These are phyloP conservation scores for Penicillium nordicum DNA, from an alignment of 2,329 filamentous ascomycete genomes.

Conservation along the genomic window DNA sequence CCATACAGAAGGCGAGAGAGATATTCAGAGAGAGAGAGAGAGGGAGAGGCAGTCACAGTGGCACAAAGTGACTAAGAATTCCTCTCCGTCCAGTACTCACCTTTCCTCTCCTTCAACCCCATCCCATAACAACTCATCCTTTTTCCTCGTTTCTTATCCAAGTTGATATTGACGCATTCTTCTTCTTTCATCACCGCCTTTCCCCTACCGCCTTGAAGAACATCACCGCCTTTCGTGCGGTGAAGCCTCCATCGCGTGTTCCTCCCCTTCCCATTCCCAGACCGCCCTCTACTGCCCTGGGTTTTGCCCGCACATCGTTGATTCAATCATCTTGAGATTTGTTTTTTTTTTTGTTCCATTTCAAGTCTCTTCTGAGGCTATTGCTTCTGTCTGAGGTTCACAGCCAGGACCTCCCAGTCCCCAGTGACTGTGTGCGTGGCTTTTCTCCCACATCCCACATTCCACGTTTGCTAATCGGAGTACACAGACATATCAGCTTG, in stretches of 20 bases:
- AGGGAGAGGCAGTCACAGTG: slow-evolving; percentile 8
- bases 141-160: slow-evolving; percentile 1
- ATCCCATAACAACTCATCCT: slow-evolving; percentile 15
- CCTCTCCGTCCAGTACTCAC: slow-evolving; percentile 2
- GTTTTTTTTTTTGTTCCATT: neutral
- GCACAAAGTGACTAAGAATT: slow-evolving; percentile 11
- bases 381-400: neutral
- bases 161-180: slow-evolving; percentile 1
- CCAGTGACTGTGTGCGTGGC: slow-evolving; percentile 5
- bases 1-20: neutral
- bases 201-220: slow-evolving; percentile 14
- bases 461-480: neutral
- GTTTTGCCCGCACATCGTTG: slow-evolving; percentile 35
- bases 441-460: neutral
- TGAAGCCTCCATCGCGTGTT: slow-evolving; percentile 31
- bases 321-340: slow-evolving; percentile 7
- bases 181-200: slow-evolving; percentile 22
- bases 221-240: slow-evolving; percentile 41
- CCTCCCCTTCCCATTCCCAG: slow-evolving; percentile 24
- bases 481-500: slow-evolving; percentile 4
- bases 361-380: slow-evolving; percentile 3
- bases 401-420: slow-evolving; percentile 1
- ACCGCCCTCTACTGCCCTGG: slow-evolving; percentile 34
- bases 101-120: slow-evolving; percentile 4
- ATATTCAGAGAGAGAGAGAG: slow-evolving; percentile 1